A percentile compares a stretch with the other conserved stretches of the same genome.
phyloP scores from a whole-genome alignment of 1,284 basidiomycete species.

The Phlebopus sp. region DNA sequence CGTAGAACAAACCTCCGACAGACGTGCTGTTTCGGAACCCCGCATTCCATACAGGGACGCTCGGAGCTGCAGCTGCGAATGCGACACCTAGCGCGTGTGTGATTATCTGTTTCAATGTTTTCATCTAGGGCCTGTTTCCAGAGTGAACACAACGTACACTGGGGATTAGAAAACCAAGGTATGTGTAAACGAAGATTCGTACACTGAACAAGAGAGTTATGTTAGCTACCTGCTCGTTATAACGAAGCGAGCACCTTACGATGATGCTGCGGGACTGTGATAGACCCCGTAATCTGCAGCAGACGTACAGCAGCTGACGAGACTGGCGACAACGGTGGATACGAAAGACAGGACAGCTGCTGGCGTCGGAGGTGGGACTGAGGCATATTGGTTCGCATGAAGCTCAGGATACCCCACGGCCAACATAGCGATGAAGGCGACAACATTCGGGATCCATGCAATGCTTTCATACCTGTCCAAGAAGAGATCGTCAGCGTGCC shows the following conservation, averaged over 20 bases:
- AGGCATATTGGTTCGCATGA: constrained; percentile 26
- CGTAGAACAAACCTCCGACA: constrained; percentile 55
- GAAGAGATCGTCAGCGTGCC: background rate
- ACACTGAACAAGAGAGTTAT: constrained; percentile 31
- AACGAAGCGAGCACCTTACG: no score
- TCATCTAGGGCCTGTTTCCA: background rate
- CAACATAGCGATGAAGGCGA: constrained; percentile 65
- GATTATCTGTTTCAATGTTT: constrained; percentile 38
- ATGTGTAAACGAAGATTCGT: constrained; percentile 61
- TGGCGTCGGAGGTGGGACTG: constrained; percentile 30
- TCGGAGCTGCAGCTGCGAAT: constrained; percentile 55
- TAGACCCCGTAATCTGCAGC: constrained; percentile 62
- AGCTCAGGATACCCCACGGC: constrained; percentile 46
- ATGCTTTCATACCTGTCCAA: constrained; percentile 48
- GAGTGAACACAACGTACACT: constrained; percentile 39
- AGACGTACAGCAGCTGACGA: constrained; percentile 53
- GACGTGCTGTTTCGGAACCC: constrained; percentile 54
- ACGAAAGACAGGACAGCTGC: constrained; percentile 40
- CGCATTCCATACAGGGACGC: constrained; percentile 56
- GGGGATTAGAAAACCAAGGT: constrained; percentile 60
- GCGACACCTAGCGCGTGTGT: constrained; percentile 65
- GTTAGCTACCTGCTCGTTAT: no score
- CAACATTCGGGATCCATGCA: constrained; percentile 65
- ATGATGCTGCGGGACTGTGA: constrained; percentile 47
- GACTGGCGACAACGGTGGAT: constrained; percentile 41